Conservation (phyloP, 805 yeast species). For the Yarrowia deformans region DNA sequence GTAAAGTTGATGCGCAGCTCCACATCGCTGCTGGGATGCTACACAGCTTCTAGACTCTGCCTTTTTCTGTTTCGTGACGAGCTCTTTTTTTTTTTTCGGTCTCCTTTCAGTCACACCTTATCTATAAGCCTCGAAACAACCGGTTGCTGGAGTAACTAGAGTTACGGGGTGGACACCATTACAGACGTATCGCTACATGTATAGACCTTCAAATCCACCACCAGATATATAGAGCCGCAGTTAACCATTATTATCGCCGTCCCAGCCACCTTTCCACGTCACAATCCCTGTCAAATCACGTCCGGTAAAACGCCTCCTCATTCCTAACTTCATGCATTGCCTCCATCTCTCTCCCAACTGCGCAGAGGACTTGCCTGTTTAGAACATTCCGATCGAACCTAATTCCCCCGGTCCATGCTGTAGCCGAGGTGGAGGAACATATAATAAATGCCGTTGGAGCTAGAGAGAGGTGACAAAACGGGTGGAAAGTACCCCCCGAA, state of each 20-base stretch:
- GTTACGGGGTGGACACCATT: not conserved
- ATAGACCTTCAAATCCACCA: no score
- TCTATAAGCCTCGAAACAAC: conserved; percentile 10
- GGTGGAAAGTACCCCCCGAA: not conserved
- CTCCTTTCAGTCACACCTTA: not conserved
- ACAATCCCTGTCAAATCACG: not conserved
- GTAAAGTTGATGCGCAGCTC: conserved; percentile 3
- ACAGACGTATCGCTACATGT: no score
- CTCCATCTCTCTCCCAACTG: conserved; percentile 29
- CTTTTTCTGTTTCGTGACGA: no score
- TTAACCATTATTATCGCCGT: not conserved
- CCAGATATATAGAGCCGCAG: no score
- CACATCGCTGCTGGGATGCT: conserved; percentile 9
- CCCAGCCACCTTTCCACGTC: not conserved
- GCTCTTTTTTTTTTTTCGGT: not conserved
- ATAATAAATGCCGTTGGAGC: not conserved
- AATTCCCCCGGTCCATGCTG: not conserved
- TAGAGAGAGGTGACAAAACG: no score
- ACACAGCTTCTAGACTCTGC: conserved; percentile 6
- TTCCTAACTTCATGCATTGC: conserved; percentile 3
- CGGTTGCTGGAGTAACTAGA: conserved; percentile 5
- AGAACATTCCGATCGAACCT: conserved; percentile 22
- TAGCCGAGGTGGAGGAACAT: conserved; percentile 6
- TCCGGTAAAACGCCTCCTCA: not conserved
- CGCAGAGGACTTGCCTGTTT: conserved; percentile 21